Percentiles rank a stretch among this genome's conserved stretches.
These are phyloP conservation scores for Saposhnikovia divaricata DNA, from an alignment of 129 eudicot species.

Conservation along the genomic window DNA sequence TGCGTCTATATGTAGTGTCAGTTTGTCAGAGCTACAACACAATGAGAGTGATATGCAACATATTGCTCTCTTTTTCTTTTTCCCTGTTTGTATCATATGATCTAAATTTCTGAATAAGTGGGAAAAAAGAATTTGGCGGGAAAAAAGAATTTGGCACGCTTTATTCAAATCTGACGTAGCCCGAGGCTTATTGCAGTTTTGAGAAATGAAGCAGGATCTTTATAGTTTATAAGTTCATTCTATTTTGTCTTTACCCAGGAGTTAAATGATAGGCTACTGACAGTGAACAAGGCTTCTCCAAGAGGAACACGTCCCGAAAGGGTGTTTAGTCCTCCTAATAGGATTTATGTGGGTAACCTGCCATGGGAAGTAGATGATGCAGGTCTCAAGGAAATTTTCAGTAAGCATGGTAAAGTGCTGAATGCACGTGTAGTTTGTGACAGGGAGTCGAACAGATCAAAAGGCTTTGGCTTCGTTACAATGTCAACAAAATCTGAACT, in stretches of 20 bases:
- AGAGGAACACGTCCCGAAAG: slow-evolving; percentile 61
- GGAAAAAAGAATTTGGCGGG: no score
- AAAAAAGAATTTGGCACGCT: not conserved
- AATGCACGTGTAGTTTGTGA: slow-evolving; percentile 69
- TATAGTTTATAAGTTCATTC: not conserved
- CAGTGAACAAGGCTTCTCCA: slow-evolving; percentile 89
- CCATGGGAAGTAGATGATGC: slow-evolving; percentile 75
- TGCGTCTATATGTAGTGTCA: no score
- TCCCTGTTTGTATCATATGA: not conserved
- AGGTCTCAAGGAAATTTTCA: slow-evolving; percentile 69
- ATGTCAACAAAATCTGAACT: slow-evolving; percentile 65
- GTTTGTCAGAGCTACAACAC: not conserved
- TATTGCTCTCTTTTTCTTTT: not conserved
- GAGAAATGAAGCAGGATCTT: not conserved
- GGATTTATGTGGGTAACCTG: slow-evolving; percentile 74
- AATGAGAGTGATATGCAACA: not conserved
- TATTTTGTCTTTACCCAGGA: slow-evolving; percentile 35
- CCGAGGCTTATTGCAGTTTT: not conserved
- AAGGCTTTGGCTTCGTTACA: slow-evolving; percentile 85
- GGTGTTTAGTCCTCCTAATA: slow-evolving; percentile 36
- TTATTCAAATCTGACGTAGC: not conserved
- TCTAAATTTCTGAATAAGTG: not conserved
- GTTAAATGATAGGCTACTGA: slow-evolving; percentile 48
- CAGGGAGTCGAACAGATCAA: slow-evolving; percentile 72
- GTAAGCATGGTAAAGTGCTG: slow-evolving; percentile 68